phyloP scores from a whole-genome alignment of 2,329 filamentous ascomycete genomes.

The Ceratocystis ficicola region DNA sequence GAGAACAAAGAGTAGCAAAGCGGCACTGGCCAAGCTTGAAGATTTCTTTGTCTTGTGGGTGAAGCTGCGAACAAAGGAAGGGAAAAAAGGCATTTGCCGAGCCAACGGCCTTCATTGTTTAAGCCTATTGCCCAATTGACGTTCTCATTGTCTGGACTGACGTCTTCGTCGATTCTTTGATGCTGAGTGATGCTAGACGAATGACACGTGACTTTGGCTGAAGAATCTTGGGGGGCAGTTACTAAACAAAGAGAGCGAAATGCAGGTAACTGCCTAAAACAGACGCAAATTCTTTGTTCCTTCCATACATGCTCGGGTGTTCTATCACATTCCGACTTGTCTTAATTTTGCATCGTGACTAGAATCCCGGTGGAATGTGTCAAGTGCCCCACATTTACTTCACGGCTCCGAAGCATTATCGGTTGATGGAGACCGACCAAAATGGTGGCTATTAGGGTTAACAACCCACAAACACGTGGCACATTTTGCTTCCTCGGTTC shows the following conservation, averaged over 20 bases:
- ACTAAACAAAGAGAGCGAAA: neutral
- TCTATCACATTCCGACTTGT: no score
- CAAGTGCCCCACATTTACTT: no score
- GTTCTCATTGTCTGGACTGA: neutral
- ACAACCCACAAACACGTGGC: neutral
- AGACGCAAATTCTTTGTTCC: neutral
- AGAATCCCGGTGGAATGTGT: neutral
- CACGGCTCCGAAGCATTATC: neutral
- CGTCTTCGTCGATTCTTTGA: neutral
- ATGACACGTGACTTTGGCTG: neutral
- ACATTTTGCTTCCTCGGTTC: neutral
- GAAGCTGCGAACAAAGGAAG: neutral
- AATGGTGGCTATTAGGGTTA: neutral
- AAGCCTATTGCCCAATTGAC: no score
- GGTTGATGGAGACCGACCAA: neutral
- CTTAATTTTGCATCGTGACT: no score
- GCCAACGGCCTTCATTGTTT: no score
- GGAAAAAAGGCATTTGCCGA: neutral
- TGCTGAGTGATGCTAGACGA: neutral
- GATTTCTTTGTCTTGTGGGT: neutral
- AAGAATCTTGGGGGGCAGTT: neutral
- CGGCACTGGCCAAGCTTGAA: neutral
- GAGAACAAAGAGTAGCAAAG: slow-evolving; percentile 1
- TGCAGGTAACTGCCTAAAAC: neutral
- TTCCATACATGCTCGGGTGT: neutral